Percentiles rank a stretch among this genome's conserved stretches.
phyloP scores from a whole-genome alignment of 1,284 basidiomycete species.

The Ganoderma sinense region DNA sequence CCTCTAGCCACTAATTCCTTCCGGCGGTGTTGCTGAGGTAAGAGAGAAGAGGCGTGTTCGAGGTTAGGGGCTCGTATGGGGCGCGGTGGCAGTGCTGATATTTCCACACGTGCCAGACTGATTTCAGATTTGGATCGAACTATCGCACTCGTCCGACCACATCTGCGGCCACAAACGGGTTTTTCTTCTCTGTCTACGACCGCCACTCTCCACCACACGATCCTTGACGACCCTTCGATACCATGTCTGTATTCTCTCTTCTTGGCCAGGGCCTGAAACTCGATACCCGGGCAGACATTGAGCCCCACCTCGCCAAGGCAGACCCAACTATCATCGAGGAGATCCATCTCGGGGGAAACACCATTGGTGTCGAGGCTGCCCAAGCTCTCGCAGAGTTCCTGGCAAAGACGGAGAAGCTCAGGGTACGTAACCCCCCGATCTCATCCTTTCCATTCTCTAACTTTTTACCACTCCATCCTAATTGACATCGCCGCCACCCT shows the following conservation, averaged over 20 bases:
- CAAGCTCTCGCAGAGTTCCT: conserved; percentile 87
- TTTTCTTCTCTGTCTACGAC: conserved; percentile 17
- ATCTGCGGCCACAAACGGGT: background rate
- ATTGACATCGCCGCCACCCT: background rate
- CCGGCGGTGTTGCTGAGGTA: conserved; percentile 1
- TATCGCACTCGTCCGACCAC: conserved; percentile 9
- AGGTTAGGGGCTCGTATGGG: conserved; percentile 21
- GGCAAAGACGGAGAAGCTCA: conserved; percentile 72
- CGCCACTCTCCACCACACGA: conserved; percentile 11
- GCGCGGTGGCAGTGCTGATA: conserved; percentile 24
- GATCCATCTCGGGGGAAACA: conserved; percentile 95
- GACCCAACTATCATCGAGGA: conserved; percentile 81
- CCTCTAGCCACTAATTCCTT: background rate
- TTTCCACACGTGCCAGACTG: conserved; percentile 25
- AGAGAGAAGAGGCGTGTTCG: conserved; percentile 8
- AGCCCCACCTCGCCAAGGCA: conserved; percentile 76
- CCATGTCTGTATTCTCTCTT: conserved; percentile 60
- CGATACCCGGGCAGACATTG: conserved; percentile 81
- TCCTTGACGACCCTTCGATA: conserved; percentile 7
- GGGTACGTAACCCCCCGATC: conserved; percentile 48
- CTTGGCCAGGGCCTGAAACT: conserved; percentile 86
- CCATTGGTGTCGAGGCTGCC: conserved; percentile 94
- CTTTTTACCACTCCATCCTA: conserved; percentile 12
- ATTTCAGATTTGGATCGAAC: conserved; percentile 22
- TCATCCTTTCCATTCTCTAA: conserved; percentile 2